Base-by-base conservation (phyloP, 1,284 basidiomycete species). In the Termitomyces sp. region DNA sequence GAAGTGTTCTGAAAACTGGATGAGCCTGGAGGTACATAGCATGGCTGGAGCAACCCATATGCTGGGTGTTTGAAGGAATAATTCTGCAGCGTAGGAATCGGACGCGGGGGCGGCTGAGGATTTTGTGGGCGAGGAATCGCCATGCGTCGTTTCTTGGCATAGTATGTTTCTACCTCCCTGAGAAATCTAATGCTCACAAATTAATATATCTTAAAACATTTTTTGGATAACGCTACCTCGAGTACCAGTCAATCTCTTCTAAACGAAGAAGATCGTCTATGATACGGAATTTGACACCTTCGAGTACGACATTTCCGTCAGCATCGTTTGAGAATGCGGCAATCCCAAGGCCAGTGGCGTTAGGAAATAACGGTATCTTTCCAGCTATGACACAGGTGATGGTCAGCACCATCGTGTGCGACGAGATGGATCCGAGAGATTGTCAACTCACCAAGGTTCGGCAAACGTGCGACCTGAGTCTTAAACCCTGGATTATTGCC, bases 241-340 rank as follows among this genome's bases (percentile, higher is more conserved):
- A 52, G 19, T 65, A 58, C 72, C 70, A 73, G 45, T 73, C 68
- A 31, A 72, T 60, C 7, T 60, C 49, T 18, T 65, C 57, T 24
- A 72, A 50, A 1, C 62, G 65, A n/a, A 74, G 58, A 4, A 68
- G 38, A 11, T 70, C 64, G 14, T 74, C 72, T 1, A 62, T 61
- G 16, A 73, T 66, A 4, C 66, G 57, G 60, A 64, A 71, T 41
- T 72, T 71, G 8, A 69, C 66, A 35, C 66, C 59, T 33, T 69
- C 65, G 3, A 66, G 43, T 16, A 74, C 61, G 9, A 59, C 62
- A 5, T 50, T 37, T 1, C 68, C 69, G 42, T 66, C 68, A 9
- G 62, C 68, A 45, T 77, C 74, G 53, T 79, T 78, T 5, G 71
- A 69, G 0, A 79, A 65, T 0, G 68, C 60, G 14, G 76, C 66